Evolutionary conservation across 208 protist species (phyloP).

Genomic region (Balamuthia mandrillaris): DNA sequence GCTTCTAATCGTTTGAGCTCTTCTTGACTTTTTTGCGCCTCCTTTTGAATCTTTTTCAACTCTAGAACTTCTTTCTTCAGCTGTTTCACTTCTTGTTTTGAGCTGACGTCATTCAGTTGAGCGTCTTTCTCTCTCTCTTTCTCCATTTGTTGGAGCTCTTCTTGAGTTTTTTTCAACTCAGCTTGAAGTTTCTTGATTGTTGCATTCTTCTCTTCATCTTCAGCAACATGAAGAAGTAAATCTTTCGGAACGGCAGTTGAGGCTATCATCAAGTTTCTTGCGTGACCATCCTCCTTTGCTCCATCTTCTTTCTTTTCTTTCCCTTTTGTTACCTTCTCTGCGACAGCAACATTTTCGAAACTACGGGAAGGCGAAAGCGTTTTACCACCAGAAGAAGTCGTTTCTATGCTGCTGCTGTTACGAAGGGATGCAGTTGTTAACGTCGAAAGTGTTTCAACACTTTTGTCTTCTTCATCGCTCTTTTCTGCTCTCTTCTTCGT

Average conservation of each 20-base stretch:
- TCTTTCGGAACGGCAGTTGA: background rate
- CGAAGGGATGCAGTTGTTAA: background rate
- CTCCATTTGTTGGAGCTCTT: background rate
- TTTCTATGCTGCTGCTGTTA: background rate
- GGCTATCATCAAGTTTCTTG: background rate
- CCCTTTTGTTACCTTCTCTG: no score
- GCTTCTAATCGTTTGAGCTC: no score
- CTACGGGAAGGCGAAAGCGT: no score
- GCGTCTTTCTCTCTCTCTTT: background rate
- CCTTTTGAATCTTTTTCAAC: background rate
- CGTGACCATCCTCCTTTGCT: background rate
- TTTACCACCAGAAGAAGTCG: background rate
- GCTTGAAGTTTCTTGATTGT: background rate
- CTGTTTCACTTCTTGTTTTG: background rate
- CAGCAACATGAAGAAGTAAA: no score
- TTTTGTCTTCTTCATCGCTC: background rate
- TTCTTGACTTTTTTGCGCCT: no score
- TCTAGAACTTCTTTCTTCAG: constrained; percentile 1
- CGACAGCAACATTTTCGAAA: no score
- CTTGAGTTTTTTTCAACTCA: background rate
- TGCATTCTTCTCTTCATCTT: background rate
- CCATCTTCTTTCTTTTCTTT: no score
- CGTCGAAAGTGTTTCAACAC: background rate
- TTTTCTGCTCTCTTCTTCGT: background rate
- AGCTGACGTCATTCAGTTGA: background rate